A percentile compares a stretch with the other conserved stretches of the same genome.
phyloP scores from a whole-genome alignment of 1,139 yeast species.

The Hanseniaspora uvarum region DNA sequence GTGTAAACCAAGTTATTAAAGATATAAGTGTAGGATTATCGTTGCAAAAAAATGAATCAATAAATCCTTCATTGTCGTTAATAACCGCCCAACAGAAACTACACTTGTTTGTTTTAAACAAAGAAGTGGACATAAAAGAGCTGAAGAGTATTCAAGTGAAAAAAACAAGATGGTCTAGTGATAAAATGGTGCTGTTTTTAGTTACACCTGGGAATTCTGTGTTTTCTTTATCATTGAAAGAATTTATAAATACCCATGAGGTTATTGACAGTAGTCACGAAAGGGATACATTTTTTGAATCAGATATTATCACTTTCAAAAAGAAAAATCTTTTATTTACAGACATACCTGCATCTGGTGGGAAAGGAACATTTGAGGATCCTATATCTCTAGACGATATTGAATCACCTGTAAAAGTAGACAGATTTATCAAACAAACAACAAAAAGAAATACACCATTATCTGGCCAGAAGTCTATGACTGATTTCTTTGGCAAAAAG shows the following conservation, averaged over 20 bases:
- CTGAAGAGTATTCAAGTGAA: not conserved
- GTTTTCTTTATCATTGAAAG: not conserved
- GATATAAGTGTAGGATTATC: not conserved
- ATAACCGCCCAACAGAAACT: not conserved
- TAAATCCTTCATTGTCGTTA: not conserved
- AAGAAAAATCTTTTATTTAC: not conserved
- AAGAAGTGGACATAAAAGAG: not conserved
- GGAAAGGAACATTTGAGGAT: not conserved
- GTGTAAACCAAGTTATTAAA: not conserved
- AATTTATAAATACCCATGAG: not conserved
- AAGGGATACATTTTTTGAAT: not conserved
- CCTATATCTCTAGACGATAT: not conserved
- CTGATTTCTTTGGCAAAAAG: constrained; percentile 1
- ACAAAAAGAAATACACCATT: not conserved
- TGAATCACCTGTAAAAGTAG: not conserved
- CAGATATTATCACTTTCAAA: not conserved
- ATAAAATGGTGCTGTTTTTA: not conserved
- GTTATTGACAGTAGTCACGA: not conserved
- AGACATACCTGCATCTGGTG: not conserved
- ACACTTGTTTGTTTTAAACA: not conserved
- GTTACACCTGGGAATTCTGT: not conserved
- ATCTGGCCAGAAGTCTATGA: not conserved
- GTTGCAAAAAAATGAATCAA: not conserved
- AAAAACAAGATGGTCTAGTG: not conserved
- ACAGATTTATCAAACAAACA: not conserved